phyloP scores from a whole-genome alignment of 805 yeast genomes.

The Wickerhamiella allomyrinae region DNA sequence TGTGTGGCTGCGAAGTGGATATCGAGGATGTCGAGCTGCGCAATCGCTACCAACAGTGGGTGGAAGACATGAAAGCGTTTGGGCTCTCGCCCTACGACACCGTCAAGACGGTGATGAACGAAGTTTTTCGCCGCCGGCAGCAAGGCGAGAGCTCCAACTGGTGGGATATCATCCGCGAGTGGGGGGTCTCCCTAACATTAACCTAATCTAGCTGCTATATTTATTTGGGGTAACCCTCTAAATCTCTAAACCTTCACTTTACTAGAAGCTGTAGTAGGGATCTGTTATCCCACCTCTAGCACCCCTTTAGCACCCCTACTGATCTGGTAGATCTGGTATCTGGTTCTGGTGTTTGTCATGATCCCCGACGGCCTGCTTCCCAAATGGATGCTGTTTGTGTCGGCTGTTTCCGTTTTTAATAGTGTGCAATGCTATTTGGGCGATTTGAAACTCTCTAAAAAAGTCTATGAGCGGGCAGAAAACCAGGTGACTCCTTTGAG shows the following conservation, averaged over 20 bases:
- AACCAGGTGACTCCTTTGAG: slow-evolving; percentile 45
- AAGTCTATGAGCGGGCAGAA: slow-evolving; percentile 61
- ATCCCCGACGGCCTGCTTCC: slow-evolving; percentile 41
- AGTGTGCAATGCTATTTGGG: slow-evolving; percentile 73
- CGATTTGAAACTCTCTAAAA: slow-evolving; percentile 58
- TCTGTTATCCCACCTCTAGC: no score
- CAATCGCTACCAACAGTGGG: slow-evolving; percentile 55
- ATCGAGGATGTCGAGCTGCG: slow-evolving; percentile 39
- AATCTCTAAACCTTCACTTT: not conserved
- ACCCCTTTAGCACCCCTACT: no score
- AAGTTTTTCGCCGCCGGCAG: slow-evolving; percentile 67
- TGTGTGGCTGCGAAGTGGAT: slow-evolving; percentile 69
- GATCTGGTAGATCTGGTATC: no score
- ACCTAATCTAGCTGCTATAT: slow-evolving; percentile 22
- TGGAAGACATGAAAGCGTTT: slow-evolving; percentile 30
- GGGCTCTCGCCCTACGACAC: slow-evolving; percentile 78
- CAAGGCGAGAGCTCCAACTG: slow-evolving; percentile 49
- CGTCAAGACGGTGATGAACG: slow-evolving; percentile 70
- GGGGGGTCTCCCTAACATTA: slow-evolving; percentile 77
- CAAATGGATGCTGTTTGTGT: slow-evolving; percentile 65
- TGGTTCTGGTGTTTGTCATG: no score
- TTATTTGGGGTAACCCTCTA: not conserved
- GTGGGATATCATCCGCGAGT: slow-evolving; percentile 65
- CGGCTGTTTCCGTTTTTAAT: slow-evolving; percentile 85
- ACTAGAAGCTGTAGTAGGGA: no score